These are phyloP conservation scores for Boechera retrofracta DNA, from an alignment of 345 rosid species.

Conservation along the genomic window DNA sequence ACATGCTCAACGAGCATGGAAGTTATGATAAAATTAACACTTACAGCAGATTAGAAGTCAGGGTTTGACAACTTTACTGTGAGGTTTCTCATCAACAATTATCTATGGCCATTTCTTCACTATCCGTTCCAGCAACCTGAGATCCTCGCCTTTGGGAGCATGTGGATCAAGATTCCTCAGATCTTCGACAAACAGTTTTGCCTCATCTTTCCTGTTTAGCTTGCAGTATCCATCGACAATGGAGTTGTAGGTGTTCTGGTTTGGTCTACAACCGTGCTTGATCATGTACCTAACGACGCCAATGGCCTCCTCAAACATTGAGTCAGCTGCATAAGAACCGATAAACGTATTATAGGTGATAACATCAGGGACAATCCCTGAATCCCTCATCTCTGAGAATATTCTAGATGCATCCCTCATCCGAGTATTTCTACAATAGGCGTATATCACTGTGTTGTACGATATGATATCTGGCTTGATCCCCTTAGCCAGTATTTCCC, in stretches of 20 bases:
- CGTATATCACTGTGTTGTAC: slow-evolving; percentile 84
- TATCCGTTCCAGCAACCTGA: slow-evolving; percentile 68
- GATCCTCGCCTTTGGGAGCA: slow-evolving; percentile 57
- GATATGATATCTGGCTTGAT: slow-evolving; percentile 89
- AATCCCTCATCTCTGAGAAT: slow-evolving; percentile 71
- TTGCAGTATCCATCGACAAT: slow-evolving; percentile 88
- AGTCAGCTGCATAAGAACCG: slow-evolving; percentile 85
- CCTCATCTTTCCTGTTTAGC: slow-evolving; percentile 65
- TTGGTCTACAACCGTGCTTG: slow-evolving; percentile 71
- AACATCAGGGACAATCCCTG: slow-evolving; percentile 76
- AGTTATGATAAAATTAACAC: slow-evolving; percentile 44
- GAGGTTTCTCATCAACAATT: slow-evolving; percentile 79
- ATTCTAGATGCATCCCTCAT: slow-evolving; percentile 86
- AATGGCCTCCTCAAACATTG: slow-evolving; percentile 82
- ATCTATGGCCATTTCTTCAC: slow-evolving; percentile 60
- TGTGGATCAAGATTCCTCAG: slow-evolving; percentile 71
- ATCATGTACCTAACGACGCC: slow-evolving; percentile 80
- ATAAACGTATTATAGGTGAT: slow-evolving; percentile 89
- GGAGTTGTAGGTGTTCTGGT: slow-evolving; percentile 81
- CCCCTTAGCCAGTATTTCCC: slow-evolving; percentile 71
- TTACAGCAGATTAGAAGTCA: slow-evolving; percentile 83
- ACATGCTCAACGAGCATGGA: slow-evolving; percentile 14
- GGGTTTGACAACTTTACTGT: slow-evolving; percentile 80
- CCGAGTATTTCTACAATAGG: slow-evolving; percentile 87
- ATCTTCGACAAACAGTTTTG: slow-evolving; percentile 58